phyloP scores from a whole-genome alignment of 345 rosid species.

The Eucalyptus sideroxylon region DNA sequence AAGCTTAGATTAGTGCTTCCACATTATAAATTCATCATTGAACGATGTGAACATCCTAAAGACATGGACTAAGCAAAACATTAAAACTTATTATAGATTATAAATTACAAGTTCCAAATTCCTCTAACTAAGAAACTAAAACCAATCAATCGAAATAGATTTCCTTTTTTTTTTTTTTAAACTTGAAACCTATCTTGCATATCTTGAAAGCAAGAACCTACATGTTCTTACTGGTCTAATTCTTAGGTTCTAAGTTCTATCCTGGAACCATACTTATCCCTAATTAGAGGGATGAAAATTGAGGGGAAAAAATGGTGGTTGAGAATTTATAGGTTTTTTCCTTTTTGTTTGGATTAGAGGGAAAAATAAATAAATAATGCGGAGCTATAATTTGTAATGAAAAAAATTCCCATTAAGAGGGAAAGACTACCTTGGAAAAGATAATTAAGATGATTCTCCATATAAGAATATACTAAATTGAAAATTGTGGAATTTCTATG shows the following conservation, averaged over 20 bases:
- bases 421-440: background rate
- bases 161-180: too few relatives aligned
- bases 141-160: fast-evolving
- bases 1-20: too few relatives aligned
- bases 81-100: too few relatives aligned
- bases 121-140: too few relatives aligned
- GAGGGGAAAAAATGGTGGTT: background rate
- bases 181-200: fast-evolving
- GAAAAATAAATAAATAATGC: background rate
- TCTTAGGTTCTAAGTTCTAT: too few relatives aligned
- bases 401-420: background rate
- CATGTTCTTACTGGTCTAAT: too few relatives aligned
- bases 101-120: too few relatives aligned
- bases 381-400: background rate
- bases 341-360: background rate
- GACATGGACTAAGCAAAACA: too few relatives aligned
- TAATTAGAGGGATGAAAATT: background rate
- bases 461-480: background rate
- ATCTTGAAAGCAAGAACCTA: too few relatives aligned
- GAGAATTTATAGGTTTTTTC: background rate
- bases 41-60: too few relatives aligned
- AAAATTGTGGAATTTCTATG: background rate
- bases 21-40: too few relatives aligned
- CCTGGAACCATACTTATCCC: too few relatives aligned
- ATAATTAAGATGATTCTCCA: background rate